Evolutionary conservation across 2,329 filamentous ascomycete genomes (phyloP), one percentile per base, ranked within the genome.

Genomic region (Diplodia seriata): DNA sequence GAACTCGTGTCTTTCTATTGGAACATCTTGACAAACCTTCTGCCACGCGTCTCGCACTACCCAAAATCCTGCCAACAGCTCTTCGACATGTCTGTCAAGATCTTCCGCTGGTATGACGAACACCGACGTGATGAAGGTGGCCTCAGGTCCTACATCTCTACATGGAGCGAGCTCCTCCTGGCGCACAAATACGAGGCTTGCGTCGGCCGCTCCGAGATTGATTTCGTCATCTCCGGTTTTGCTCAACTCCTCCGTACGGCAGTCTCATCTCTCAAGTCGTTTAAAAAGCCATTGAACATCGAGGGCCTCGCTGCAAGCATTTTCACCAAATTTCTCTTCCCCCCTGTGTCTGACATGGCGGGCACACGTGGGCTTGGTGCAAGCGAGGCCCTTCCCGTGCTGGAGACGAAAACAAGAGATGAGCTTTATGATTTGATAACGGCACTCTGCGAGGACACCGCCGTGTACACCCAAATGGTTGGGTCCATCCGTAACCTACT

Each of bases 161-260:
- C 66, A 4, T 81, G 78, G 79, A 76, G 76, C 55, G 69, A 70
- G 23, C 69, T 78, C 26, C 70, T 81, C n/a, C 65, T 79, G 38
- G 56, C 70, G 14, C 74, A 80, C 68, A 68, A 72, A 6, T 77
- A 79, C 31, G 63, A 73, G 36, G 77, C 78, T 66, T 70, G 75
- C 54, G 76, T 79, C 7, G 79, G 78, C 6, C 73, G 75, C 11
- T 75, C 77, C 20, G 73, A 79, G 26, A 70, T 71, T 8, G 78
- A 81, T 67, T 69, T 71, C 47, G 73, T 80, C 33, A 76, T 81
- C 15, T 59, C 77, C 18, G 79, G 79, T 1, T 75, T 84, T 26
- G 76, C 81, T 3, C 77, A 76, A 47, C 74, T 84, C 33, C 72
- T 84, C 18, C 70, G 73, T 12, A 77, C 72, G 59, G 79, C 79